Conservation (phyloP, 768 basidiomycete genomes). For the Mrakia frigida region DNA sequence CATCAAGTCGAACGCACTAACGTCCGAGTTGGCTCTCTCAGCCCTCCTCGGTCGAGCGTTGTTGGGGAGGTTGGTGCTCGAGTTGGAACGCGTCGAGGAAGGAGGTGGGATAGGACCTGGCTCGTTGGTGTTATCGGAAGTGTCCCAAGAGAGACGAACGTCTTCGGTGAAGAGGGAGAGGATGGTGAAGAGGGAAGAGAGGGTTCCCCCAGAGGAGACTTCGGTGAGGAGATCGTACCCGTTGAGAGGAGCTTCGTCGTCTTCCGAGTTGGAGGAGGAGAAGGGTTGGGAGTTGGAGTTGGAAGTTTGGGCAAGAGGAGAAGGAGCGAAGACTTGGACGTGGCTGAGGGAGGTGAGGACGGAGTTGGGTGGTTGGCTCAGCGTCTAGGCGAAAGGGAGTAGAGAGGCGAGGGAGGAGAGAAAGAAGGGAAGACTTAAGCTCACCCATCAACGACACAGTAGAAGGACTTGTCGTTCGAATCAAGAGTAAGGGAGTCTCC, state of each 20-base stretch:
- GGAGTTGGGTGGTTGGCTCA: no score
- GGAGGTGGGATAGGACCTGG: background rate
- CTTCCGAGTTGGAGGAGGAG: slow-evolving; percentile 45
- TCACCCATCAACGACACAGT: slow-evolving; percentile 95
- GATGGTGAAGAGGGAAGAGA: slow-evolving; percentile 95
- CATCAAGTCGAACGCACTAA: slow-evolving; percentile 40
- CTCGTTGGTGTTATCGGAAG: slow-evolving; percentile 38
- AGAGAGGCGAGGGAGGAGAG: background rate
- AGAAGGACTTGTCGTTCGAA: slow-evolving; percentile 81
- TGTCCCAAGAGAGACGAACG: slow-evolving; percentile 69
- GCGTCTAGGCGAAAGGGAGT: no score
- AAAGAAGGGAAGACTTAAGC: slow-evolving; percentile 39
- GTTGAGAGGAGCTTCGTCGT: slow-evolving; percentile 54
- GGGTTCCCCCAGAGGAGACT: slow-evolving; percentile 88
- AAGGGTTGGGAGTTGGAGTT: slow-evolving; percentile 54
- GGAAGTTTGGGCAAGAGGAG: slow-evolving; percentile 33
- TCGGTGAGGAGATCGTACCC: slow-evolving; percentile 95
- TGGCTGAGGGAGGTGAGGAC: slow-evolving; percentile 4
- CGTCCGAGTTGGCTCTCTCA: slow-evolving; percentile 38
- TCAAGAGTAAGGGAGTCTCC: slow-evolving; percentile 90
- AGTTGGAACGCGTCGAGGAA: background rate
- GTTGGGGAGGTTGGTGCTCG: slow-evolving; percentile 32
- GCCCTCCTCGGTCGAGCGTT: slow-evolving; percentile 26
- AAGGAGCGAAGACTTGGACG: slow-evolving; percentile 37
- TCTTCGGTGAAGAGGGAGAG: slow-evolving; percentile 94